Percentiles rank a stretch among this genome's conserved stretches.
phyloP scores from a whole-genome alignment of 345 rosid species.

The Dovyalis caffra region DNA sequence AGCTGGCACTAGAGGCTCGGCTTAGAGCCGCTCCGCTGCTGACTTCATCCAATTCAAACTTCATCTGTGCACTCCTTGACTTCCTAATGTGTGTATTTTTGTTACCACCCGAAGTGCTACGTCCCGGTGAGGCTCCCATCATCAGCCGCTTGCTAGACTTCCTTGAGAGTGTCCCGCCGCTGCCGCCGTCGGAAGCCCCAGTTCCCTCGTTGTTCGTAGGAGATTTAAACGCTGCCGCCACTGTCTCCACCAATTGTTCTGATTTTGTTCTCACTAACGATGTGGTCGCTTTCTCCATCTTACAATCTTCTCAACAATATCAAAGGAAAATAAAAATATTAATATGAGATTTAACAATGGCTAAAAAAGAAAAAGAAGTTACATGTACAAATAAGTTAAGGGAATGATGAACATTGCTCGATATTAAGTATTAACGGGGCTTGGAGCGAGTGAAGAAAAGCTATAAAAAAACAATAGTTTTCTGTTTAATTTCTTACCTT shows the following conservation, averaged over 20 bases:
- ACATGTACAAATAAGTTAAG: not conserved
- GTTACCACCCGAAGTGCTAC: slow-evolving; percentile 33
- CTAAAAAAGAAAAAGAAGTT: not conserved
- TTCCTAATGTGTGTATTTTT: slow-evolving; percentile 74
- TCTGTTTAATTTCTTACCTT: not conserved
- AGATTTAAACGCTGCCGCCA: slow-evolving; percentile 75
- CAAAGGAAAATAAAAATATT: not conserved
- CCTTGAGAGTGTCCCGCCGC: slow-evolving; percentile 48
- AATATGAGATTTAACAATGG: not conserved
- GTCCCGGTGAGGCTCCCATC: slow-evolving; percentile 65
- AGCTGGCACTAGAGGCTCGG: slow-evolving; percentile 93
- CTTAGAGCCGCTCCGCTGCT: slow-evolving; percentile 87
- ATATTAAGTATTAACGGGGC: not conserved
- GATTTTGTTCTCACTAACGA: slow-evolving; percentile 72
- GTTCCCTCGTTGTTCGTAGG: slow-evolving; percentile 23
- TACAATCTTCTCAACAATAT: not conserved
- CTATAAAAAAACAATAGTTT: not conserved
- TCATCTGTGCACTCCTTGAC: slow-evolving; percentile 82
- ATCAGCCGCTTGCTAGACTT: slow-evolving; percentile 65
- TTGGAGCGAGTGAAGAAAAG: not conserved
- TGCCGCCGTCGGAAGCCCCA: slow-evolving; percentile 18
- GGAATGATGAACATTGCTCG: not conserved
- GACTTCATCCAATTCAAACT: slow-evolving; percentile 68
- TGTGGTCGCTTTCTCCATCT: slow-evolving; percentile 54
- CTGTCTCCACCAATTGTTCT: slow-evolving; percentile 66